Base-by-base conservation (phyloP, 495 filamentous ascomycete species). In the Penicillium verhagenii region DNA sequence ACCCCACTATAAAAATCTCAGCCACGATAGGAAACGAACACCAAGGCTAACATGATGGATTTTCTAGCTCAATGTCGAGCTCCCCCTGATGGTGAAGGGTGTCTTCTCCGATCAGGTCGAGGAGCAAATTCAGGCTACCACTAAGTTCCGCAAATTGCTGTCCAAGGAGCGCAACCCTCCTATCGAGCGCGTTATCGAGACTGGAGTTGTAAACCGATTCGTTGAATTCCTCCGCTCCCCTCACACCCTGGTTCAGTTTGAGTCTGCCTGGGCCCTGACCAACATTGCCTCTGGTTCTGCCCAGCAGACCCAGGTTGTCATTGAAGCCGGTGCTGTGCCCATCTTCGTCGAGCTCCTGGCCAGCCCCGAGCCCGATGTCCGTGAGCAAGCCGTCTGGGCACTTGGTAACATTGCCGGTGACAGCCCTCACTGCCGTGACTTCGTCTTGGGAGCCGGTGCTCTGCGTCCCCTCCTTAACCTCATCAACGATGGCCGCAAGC, bases 71-170 rank as follows among this genome's bases (percentile, higher is more conserved):
- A 96, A 93, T 65, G 92, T 96, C 72, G 94, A 97, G 67, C 90
- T 99, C 64, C 95, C 95, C 54, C 83, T 92, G 74, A 99, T 99
- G 95, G 94, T 97, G 47, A 81, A 87, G 59, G 95, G 95, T 53
- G 95, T 97, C 64, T 97, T 97, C 79, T 97, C 95, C 57, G 92
- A 97, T 29, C 90, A 96, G 73, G 97, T 99, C 74, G 95, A 99
- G 63, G 82, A 87, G 45, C 95, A 99, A 72, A 99, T 99, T 60
- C 86, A 91, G 76, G 93, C 95, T n/a, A 99, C 95, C 20, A 99
- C 95, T 51, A 97, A 97, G 72, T 99, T 99, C 80, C 80, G 95
- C 56, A 99, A 99, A 76, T 80, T 99, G 20, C 80, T 99, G 5
- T 96, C 91, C 54, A 99, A 99, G 77, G 95, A 99, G 79, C 90